Base-by-base conservation (phyloP, 495 filamentous ascomycete species). In the Neurospora africana region DNA sequence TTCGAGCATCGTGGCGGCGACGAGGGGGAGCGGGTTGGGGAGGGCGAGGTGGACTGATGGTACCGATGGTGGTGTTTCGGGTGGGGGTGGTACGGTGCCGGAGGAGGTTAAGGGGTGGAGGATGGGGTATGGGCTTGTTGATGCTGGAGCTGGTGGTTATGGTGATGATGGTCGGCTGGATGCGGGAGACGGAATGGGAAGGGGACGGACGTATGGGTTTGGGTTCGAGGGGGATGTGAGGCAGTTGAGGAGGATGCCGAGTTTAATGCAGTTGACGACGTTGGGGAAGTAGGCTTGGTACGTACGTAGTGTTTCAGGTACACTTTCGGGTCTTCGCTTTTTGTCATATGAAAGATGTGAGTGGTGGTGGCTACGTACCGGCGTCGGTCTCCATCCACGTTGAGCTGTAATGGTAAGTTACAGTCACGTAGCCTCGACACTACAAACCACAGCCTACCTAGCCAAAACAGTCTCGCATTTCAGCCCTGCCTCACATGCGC, bases 1-100 rank as follows among this genome's bases (percentile, higher is more conserved):
- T 71, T 81, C 78, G 41, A 80, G 75, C 71, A 78, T 83, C 65
- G 79, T 81, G 10, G 79, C 80, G 23, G 78, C 81, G 11, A 81
- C 81, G 27, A 76, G 81, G 30, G 81, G 81, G 8, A 75, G 75
- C n/a, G 77, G 75, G 13, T 61, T 82, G 36, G 79, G 81, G 9
- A 76, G 71, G 72, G 70, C 79, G 5, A 69, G 70, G 13, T 81
- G 79, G 80, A 73, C 72, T 10, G 75, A 69, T 39, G 37, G 61
- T 6, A 4, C 69, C 6, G 39, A 75, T 27, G 37, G 61, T 13
- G 23, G 67, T 68, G 44, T 27, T 35, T 37, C 72, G 23, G 47
- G 33, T 33, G 74, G 74, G 9, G 44, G 68, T 41, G 27, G 27
- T 5, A 30, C 23, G 27, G 40, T 77, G 11, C 72, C 72, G 11